These are phyloP conservation scores for Thuidium tamariscinum DNA, from an alignment of 225 moss, liverwort and hornwort species.

Conservation along the genomic window DNA sequence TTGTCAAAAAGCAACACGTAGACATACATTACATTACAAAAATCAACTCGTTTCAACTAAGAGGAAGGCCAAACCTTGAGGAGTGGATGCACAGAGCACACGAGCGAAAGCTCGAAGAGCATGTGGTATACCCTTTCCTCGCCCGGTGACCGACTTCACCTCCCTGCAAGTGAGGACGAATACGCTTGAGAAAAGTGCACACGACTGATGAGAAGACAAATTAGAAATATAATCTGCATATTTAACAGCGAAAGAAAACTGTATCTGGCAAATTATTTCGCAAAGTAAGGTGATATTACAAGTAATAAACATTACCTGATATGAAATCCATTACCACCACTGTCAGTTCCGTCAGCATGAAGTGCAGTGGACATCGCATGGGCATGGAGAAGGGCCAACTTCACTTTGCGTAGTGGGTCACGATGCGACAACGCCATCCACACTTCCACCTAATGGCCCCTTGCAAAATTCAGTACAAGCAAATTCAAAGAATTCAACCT, in stretches of 20 bases:
- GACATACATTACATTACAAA: not conserved
- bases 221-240: not conserved
- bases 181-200: not conserved
- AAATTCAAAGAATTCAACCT: not conserved
- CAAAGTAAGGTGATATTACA: not conserved
- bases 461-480: not conserved
- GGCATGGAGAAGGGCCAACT: slow-evolving; percentile 67
- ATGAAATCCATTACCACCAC: slow-evolving; percentile 74
- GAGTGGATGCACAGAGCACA: slow-evolving; percentile 64
- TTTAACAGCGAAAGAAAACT: not conserved
- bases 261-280: not conserved
- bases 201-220: not conserved
- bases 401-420: slow-evolving; percentile 68
- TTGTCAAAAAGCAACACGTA: not conserved
- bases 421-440: slow-evolving; percentile 88
- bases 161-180: slow-evolving; percentile 33
- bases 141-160: slow-evolving; percentile 69
- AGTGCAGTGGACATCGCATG: slow-evolving; percentile 74
- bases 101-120: slow-evolving; percentile 82
- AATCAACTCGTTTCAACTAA: not conserved
- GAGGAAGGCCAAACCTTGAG: slow-evolving; percentile 43
- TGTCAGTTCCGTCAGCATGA: slow-evolving; percentile 79
- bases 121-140: slow-evolving; percentile 85
- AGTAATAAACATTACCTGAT: slow-evolving; percentile 28
- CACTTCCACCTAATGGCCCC: slow-evolving; percentile 56